Conservation (phyloP, 495 filamentous ascomycete species). For the Pyrenula massariospora region DNA sequence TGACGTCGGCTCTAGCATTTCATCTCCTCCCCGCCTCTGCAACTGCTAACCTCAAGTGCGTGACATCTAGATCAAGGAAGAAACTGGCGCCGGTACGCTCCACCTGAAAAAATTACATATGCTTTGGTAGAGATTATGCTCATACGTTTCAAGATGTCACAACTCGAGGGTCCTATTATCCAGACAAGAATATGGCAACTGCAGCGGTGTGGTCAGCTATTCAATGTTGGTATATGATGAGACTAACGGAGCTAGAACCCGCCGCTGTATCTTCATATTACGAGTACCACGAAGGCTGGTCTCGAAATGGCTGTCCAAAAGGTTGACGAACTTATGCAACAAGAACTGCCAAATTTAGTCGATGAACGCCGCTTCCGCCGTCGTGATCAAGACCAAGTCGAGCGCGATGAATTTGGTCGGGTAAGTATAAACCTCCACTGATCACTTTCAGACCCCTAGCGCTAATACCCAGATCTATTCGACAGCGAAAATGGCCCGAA, state of each 20-base stretch:
- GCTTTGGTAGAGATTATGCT: slow-evolving; percentile 43
- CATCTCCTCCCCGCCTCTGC: slow-evolving; percentile 63
- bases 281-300: slow-evolving; percentile 83
- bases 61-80: slow-evolving; percentile 99
- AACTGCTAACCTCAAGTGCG: slow-evolving; percentile 92
- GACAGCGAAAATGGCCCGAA: slow-evolving; percentile 95
- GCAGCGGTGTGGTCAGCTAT: slow-evolving; percentile 54
- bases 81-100: slow-evolving; percentile 99
- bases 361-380: slow-evolving; percentile 91
- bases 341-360: slow-evolving; percentile 88
- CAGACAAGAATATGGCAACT: slow-evolving; percentile 95
- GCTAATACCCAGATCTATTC: slow-evolving; percentile 14
- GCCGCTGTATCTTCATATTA: slow-evolving; percentile 88
- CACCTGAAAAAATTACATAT: slow-evolving; percentile 37
- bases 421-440: slow-evolving; percentile 34
- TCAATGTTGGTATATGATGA: slow-evolving; percentile 1
- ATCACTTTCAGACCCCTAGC: slow-evolving; percentile 1
- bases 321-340: slow-evolving; percentile 91
- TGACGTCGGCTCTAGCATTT: slow-evolving; percentile 59
- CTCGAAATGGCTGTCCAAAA: slow-evolving; percentile 75
- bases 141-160: slow-evolving; percentile 90
- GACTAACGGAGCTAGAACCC: slow-evolving; percentile 55
- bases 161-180: slow-evolving; percentile 89
- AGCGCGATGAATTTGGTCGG: slow-evolving; percentile 87
- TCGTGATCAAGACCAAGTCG: slow-evolving; percentile 76